Conservation (phyloP, 140 eudicot species). For the Ambrosia hybrid region DNA sequence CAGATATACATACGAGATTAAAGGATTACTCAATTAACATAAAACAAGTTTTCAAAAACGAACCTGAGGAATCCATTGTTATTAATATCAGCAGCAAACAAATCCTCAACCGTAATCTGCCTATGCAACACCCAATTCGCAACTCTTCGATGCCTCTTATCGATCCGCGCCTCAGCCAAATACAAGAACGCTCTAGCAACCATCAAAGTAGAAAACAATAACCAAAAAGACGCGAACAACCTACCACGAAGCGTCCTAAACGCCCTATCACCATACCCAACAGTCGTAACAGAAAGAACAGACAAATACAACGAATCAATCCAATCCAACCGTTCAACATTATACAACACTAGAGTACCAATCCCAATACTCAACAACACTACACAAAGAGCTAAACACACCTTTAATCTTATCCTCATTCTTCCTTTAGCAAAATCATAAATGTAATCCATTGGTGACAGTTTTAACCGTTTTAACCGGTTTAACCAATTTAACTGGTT, state of each 20-base stretch:
- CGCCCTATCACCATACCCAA: conserved; percentile 84
- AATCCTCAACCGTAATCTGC: conserved; percentile 55
- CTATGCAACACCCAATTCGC: conserved; percentile 64
- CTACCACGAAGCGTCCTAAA: conserved; percentile 58
- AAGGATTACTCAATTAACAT: too few species aligned
- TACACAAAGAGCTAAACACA: conserved; percentile 58
- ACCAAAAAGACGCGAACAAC: conserved; percentile 68
- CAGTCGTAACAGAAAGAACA: conserved; percentile 77
- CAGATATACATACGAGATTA: too few species aligned
- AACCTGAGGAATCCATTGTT: conserved; percentile 71
- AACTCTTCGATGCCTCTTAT: conserved; percentile 59
- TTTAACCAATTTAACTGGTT: too few species aligned
- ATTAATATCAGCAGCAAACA: conserved; percentile 71
- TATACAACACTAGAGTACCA: conserved; percentile 46
- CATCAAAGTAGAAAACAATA: conserved; percentile 64
- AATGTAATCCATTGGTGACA: conserved; percentile 30
- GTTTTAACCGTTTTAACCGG: background rate
- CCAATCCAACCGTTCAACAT: conserved; percentile 42
- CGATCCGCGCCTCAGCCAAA: conserved; percentile 67
- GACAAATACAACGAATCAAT: conserved; percentile 67
- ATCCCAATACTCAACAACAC: conserved; percentile 65
- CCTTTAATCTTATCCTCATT: conserved; percentile 77
- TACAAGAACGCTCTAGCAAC: conserved; percentile 79
- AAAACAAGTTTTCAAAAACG: background rate
- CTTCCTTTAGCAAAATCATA: conserved; percentile 72